Percentiles rank a stretch among this genome's conserved stretches.
Evolutionary conservation across 768 basidiomycete species (phyloP).

Genomic region (Porphyrellus cyaneotinctus): DNA sequence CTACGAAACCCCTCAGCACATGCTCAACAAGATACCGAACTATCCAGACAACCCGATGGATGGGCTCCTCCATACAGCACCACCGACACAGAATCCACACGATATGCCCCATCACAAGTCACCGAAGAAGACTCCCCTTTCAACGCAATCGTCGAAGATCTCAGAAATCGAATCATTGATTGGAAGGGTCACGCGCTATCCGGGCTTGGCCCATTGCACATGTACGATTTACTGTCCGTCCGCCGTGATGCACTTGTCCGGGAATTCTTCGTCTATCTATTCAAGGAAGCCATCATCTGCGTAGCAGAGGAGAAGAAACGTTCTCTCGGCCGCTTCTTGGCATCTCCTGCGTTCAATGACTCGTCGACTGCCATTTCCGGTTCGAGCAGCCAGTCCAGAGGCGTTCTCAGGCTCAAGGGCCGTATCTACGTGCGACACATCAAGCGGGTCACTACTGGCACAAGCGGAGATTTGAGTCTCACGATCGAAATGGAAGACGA

Average conservation of each 20-base stretch:
- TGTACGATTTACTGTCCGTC: slow-evolving; percentile 89
- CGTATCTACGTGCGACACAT: slow-evolving; percentile 96
- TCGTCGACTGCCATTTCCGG: slow-evolving; percentile 39
- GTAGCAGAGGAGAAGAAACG: slow-evolving; percentile 96
- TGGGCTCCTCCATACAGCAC: slow-evolving; percentile 27
- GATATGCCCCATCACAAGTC: slow-evolving; percentile 18
- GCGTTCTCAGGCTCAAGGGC: slow-evolving; percentile 87
- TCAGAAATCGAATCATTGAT: slow-evolving; percentile 86
- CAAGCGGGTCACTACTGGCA: slow-evolving; percentile 79
- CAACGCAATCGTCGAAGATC: slow-evolving; percentile 79
- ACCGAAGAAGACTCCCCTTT: slow-evolving; percentile 73
- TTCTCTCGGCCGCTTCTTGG: slow-evolving; percentile 68
- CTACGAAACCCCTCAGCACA: slow-evolving; percentile 25
- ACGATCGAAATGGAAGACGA: slow-evolving; percentile 99
- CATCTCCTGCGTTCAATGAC: slow-evolving; percentile 56
- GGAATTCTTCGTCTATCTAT: slow-evolving; percentile 95
- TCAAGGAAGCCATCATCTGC: slow-evolving; percentile 96
- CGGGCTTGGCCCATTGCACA: slow-evolving; percentile 81
- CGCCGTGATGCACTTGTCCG: slow-evolving; percentile 85
- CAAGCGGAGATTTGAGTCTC: slow-evolving; percentile 81
- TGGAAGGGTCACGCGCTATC: slow-evolving; percentile 95
- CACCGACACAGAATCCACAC: slow-evolving; percentile 33
- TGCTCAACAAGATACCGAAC: slow-evolving; percentile 23
- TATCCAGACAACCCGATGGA: slow-evolving; percentile 19
- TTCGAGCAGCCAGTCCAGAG: slow-evolving; percentile 38